Evolutionary conservation across 1,284 basidiomycete species (phyloP).

Genomic region (Malassezia japonica): DNA sequence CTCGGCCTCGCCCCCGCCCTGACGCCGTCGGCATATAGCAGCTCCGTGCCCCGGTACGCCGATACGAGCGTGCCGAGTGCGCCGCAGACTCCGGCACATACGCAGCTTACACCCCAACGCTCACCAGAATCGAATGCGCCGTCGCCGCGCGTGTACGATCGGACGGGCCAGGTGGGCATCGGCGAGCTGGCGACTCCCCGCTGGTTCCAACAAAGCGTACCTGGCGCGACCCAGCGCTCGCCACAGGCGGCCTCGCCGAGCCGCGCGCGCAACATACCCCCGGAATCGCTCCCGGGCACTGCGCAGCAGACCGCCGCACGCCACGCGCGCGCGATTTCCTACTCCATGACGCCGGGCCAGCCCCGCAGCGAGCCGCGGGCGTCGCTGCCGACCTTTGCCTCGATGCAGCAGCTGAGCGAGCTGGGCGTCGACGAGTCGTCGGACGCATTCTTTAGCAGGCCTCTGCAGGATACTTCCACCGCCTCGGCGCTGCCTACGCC

Average conservation of each 20-base stretch:
- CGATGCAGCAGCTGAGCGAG: slow-evolving; percentile 1
- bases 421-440: no score
- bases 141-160: slow-evolving; percentile 54
- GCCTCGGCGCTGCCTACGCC: no score
- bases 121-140: no score
- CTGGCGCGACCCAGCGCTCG: neutral
- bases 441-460: no score
- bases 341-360: slow-evolving; percentile 17
- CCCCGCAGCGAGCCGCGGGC: slow-evolving; percentile 16
- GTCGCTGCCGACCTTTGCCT: slow-evolving; percentile 7
- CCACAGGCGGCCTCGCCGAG: neutral
- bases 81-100: no score
- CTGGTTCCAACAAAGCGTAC: no score
- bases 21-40: no score
- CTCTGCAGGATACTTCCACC: no score
- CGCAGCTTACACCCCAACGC: no score
- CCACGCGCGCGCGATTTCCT: slow-evolving; percentile 40
- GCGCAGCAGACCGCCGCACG: slow-evolving; percentile 17
- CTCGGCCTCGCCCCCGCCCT: no score
- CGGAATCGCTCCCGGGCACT: slow-evolving; percentile 1
- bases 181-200: slow-evolving; percentile 95
- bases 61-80: no score
- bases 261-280: neutral
- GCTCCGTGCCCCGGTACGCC: no score
- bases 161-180: slow-evolving; percentile 78